Base-by-base conservation (phyloP, 306 rosid genomes). In the Ziziphus jujuba region DNA sequence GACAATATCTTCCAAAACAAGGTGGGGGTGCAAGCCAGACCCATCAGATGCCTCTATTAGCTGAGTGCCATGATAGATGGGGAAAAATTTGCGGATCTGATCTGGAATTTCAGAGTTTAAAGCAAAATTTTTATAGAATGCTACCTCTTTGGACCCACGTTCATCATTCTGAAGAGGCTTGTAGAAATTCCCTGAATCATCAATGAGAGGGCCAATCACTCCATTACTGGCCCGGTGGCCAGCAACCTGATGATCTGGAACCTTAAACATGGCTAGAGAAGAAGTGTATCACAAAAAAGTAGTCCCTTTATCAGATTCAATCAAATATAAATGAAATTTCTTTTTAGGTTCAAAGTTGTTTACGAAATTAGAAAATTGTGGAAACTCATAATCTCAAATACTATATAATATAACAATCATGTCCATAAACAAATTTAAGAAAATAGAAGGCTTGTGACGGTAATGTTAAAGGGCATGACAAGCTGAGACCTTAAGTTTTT, bases 161-260 rank as follows among this genome's bases (percentile, higher is more conserved):
- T 58, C 66, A 56, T 44, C 84, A 56, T 61, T 71, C 63, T 92
- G 96, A 35, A 92, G 89, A 65, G 97, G 98, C 75, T 93, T 93
- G 79, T 81, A 93, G 85, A 88, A 93, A 43, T 43, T 69, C 45
- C 98, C 97, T 1, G 86, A 78, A 72, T 78, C 90, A 66, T 93
- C 97, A 0, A 88, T 5, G 1, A 88, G 87, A 20, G 98, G 97
- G 55, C 98, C 97, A 6, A 90, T 57, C 6, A 12, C 2, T n/a
- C 97, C 98, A 43, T 60, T 36, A 63, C 48, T 2, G 4, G 93
- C 91, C 58, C 24, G 54, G 75, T 93, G 98, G 8, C 97, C 98
- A 7, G 91, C 98, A 51, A 90, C 98, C 74, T 93, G 97, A 81
- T 93, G 93, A 38, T 86, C 91, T 0, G 97, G 97, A 44, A 80